Conservation (phyloP, 257 asterid species). For the Parsonsia alboflavescens region DNA sequence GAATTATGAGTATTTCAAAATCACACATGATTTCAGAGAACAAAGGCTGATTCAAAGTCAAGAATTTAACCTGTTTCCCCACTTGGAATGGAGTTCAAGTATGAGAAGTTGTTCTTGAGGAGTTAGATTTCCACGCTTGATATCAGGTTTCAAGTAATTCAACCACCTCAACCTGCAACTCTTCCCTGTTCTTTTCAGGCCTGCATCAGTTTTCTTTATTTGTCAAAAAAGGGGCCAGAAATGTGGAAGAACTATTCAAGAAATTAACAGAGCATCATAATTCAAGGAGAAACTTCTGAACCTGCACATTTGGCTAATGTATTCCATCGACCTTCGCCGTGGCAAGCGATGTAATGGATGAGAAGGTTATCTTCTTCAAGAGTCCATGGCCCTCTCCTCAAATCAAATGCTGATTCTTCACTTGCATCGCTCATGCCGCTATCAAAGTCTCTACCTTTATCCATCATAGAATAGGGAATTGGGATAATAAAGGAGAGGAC, state of each 20-base stretch:
- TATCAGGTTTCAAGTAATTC: constrained; percentile 79
- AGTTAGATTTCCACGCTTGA: constrained; percentile 69
- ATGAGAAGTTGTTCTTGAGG: constrained; percentile 74
- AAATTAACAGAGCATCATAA: background rate
- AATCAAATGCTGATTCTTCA: constrained; percentile 28
- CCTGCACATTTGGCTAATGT: constrained; percentile 68
- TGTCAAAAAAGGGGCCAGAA: background rate
- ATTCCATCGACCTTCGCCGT: constrained; percentile 90
- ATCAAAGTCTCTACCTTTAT: constrained; percentile 7
- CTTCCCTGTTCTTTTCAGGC: constrained; percentile 82
- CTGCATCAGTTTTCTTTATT: constrained; percentile 23
- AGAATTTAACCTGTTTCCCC: constrained; percentile 66
- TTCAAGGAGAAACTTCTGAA: constrained; percentile 4
- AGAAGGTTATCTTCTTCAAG: constrained; percentile 84
- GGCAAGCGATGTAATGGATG: constrained; percentile 40
- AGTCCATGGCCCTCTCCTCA: constrained; percentile 92
- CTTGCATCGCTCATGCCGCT: constrained; percentile 10
- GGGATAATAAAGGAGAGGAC: background rate
- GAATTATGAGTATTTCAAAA: background rate
- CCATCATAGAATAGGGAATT: constrained; percentile 23
- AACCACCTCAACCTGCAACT: constrained; percentile 89
- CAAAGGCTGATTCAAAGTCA: background rate
- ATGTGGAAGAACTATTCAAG: background rate
- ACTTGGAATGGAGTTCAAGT: constrained; percentile 82
- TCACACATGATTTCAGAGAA: background rate